Percentiles rank a stretch among this genome's conserved stretches.
These are phyloP conservation scores for Pythium diclinum DNA, from an alignment of 352 stramenopile species.

Conservation along the genomic window DNA sequence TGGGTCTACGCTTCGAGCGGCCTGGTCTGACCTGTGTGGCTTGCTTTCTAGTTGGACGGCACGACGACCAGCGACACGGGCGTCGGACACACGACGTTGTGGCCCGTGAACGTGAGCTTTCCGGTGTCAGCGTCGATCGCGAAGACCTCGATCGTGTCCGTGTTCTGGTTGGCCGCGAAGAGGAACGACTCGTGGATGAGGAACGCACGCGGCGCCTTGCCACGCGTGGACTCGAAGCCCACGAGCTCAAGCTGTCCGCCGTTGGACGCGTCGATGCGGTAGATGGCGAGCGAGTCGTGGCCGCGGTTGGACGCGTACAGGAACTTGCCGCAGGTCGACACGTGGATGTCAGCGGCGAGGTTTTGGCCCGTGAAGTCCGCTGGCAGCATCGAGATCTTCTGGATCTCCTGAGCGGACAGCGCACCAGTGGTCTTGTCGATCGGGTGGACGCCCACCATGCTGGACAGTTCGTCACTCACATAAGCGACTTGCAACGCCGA, in stretches of 20 bases:
- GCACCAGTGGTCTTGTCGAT: slow-evolving; percentile 42
- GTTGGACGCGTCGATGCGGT: slow-evolving; percentile 25
- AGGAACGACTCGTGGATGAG: slow-evolving; percentile 31
- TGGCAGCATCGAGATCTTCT: slow-evolving; percentile 67
- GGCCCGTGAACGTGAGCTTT: slow-evolving; percentile 34
- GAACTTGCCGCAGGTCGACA: slow-evolving; percentile 37
- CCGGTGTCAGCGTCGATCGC: slow-evolving; percentile 33
- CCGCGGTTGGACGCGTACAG: slow-evolving; percentile 48
- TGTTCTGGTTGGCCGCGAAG: slow-evolving; percentile 49
- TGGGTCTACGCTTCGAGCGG: background rate
- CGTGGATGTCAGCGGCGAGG: slow-evolving; percentile 34
- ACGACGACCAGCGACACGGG: slow-evolving; percentile 36
- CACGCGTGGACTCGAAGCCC: slow-evolving; percentile 32
- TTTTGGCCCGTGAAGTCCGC: slow-evolving; percentile 35
- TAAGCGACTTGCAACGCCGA: slow-evolving; percentile 48
- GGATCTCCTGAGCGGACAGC: slow-evolving; percentile 40
- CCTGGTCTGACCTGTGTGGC: background rate
- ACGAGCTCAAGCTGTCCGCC: slow-evolving; percentile 28
- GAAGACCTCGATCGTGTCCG: slow-evolving; percentile 46
- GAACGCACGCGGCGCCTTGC: slow-evolving; percentile 37
- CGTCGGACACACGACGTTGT: slow-evolving; percentile 31
- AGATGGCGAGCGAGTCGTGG: slow-evolving; percentile 40
- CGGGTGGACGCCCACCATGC: slow-evolving; percentile 56
- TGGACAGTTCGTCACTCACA: slow-evolving; percentile 69
- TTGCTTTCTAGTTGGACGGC: slow-evolving; percentile 10